Percentiles rank a stretch among this genome's conserved stretches.
These are phyloP conservation scores for Globisporangium solare DNA, from an alignment of 352 stramenopile species.

Conservation along the genomic window DNA sequence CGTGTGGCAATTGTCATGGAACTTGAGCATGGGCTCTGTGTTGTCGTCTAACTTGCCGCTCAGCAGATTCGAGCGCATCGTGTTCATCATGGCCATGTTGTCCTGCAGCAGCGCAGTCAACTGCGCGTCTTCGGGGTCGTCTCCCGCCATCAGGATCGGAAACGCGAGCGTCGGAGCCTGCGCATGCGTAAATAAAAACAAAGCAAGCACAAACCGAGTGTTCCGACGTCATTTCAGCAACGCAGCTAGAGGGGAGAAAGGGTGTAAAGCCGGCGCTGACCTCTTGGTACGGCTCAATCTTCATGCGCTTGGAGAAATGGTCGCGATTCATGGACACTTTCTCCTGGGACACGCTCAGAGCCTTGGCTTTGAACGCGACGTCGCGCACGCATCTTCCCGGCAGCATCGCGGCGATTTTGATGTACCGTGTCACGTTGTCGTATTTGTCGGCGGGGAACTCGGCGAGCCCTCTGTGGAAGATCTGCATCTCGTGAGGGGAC, in stretches of 20 bases:
- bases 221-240: neutral
- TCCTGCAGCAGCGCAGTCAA: slow-evolving; percentile 58
- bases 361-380: slow-evolving; percentile 66
- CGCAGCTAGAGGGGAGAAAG: neutral
- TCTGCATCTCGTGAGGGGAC: slow-evolving; percentile 59
- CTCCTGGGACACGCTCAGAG: slow-evolving; percentile 18
- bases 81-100: slow-evolving; percentile 56
- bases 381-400: slow-evolving; percentile 71
- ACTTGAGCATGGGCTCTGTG: slow-evolving; percentile 49
- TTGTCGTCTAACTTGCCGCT: slow-evolving; percentile 55
- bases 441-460: slow-evolving; percentile 55
- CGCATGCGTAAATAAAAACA: neutral
- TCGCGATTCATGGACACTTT: slow-evolving; percentile 17
- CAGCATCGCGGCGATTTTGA: slow-evolving; percentile 70
- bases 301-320: slow-evolving; percentile 51
- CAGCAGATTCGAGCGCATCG: slow-evolving; percentile 66
- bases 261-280: neutral
- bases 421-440: slow-evolving; percentile 81
- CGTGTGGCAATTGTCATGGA: slow-evolving; percentile 60
- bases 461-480: slow-evolving; percentile 45
- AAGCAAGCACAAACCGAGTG: neutral
- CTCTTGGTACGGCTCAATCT: slow-evolving; percentile 50
- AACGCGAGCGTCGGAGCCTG: neutral
- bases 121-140: slow-evolving; percentile 39
- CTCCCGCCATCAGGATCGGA: neutral